These are phyloP conservation scores for Entoloma clypeatum DNA, from an alignment of 1,284 basidiomycete species.

Conservation along the genomic window DNA sequence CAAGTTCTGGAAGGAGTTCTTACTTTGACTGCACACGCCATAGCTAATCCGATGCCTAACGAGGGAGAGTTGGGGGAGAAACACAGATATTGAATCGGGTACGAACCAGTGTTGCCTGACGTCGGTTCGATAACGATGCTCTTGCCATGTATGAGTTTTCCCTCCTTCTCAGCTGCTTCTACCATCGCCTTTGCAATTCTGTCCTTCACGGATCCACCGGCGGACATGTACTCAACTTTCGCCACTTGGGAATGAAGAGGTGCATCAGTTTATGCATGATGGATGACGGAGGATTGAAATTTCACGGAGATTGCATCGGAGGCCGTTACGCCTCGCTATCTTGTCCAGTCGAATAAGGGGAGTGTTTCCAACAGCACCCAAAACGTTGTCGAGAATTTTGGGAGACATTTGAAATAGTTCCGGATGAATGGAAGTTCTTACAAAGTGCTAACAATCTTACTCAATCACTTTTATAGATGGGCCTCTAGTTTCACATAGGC, in stretches of 20 bases:
- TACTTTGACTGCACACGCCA: constrained; percentile 91
- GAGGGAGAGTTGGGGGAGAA: constrained; percentile 7
- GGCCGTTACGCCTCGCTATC: constrained; percentile 68
- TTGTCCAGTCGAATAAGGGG: constrained; percentile 87
- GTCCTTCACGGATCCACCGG: constrained; percentile 94
- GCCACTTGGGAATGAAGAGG: constrained; percentile 52
- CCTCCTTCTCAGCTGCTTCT: constrained; percentile 84
- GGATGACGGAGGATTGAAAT: constrained; percentile 17
- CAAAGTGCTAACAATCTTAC: no score
- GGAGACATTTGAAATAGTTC: constrained; percentile 24
- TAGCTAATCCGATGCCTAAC: constrained; percentile 84
- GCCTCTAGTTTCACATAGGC: no score
- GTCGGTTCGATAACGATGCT: constrained; percentile 94
- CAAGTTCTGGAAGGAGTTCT: constrained; percentile 14
- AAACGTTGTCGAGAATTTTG: constrained; percentile 69
- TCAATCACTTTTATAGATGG: no score
- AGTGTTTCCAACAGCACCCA: constrained; percentile 87
- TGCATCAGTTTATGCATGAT: constrained; percentile 4
- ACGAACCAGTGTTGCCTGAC: constrained; percentile 89
- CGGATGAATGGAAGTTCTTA: constrained; percentile 5
- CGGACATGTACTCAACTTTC: constrained; percentile 89
- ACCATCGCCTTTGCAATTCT: constrained; percentile 98
- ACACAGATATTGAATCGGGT: neutral
- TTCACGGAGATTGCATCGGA: constrained; percentile 90
- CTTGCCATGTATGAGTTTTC: constrained; percentile 82